A percentile compares a stretch with the other conserved stretches of the same genome.
Evolutionary conservation across 2,329 filamentous ascomycete genomes (phyloP).

Genomic region (Lachnellula occidentalis): DNA sequence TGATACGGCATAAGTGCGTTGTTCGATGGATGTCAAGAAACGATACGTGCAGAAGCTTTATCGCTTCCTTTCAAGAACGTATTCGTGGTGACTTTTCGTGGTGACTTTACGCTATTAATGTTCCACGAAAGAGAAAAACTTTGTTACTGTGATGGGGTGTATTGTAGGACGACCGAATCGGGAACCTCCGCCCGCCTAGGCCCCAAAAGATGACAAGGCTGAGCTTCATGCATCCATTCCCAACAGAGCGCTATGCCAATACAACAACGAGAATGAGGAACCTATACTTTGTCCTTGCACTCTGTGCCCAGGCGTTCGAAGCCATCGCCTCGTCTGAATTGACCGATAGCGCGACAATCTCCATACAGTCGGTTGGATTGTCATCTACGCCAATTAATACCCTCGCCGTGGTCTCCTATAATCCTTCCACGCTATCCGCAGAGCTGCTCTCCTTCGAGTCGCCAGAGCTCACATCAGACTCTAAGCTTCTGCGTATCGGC

Average conservation of each 20-base stretch:
- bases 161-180: too few species aligned
- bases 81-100: too few species aligned
- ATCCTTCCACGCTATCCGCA: constrained; percentile 39
- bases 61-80: not conserved
- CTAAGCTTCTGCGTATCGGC: constrained; percentile 50
- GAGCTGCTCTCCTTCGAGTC: constrained; percentile 50
- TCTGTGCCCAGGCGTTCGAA: constrained; percentile 32
- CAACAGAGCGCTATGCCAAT: not conserved
- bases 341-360: constrained; percentile 29
- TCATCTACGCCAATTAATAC: constrained; percentile 38
- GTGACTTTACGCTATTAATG: too few species aligned
- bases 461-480: constrained; percentile 44
- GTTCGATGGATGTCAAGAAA: not conserved
- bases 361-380: constrained; percentile 25
- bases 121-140: too few species aligned
- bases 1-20: not conserved
- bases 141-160: too few species aligned
- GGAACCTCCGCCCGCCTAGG: too few species aligned
- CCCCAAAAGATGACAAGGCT: not conserved
- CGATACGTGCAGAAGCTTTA: not conserved
- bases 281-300: constrained; percentile 39
- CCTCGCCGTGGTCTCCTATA: constrained; percentile 55
- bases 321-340: constrained; percentile 37
- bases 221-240: not conserved
- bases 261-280: constrained; percentile 27